Evolutionary conservation across 2,329 filamentous ascomycete genomes (phyloP).

Genomic region (Clonostachys rosea): DNA sequence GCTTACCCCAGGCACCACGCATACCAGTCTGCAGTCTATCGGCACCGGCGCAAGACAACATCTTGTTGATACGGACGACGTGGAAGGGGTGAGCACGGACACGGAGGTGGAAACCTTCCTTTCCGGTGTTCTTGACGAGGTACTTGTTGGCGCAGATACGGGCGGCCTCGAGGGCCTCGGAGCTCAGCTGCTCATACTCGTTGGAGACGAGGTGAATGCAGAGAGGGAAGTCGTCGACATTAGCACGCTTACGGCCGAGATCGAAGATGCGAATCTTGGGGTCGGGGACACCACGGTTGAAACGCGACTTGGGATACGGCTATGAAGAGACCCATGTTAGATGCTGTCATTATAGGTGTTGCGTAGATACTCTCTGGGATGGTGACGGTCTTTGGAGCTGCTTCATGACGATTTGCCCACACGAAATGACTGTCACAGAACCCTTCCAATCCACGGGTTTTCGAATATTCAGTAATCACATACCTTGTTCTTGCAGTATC

Average conservation of each 20-base stretch:
- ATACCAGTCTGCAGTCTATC: slow-evolving; percentile 99
- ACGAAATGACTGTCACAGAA: slow-evolving; percentile 1
- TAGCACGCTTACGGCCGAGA: slow-evolving; percentile 96
- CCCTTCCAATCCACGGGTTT: slow-evolving; percentile 4
- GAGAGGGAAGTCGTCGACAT: slow-evolving; percentile 98
- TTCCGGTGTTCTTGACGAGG: slow-evolving; percentile 67
- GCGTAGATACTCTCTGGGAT: slow-evolving; percentile 8
- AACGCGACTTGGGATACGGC: slow-evolving; percentile 99
- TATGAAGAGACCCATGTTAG: slow-evolving; percentile 21
- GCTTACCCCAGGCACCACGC: slow-evolving; percentile 99
- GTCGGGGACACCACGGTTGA: slow-evolving; percentile 98
- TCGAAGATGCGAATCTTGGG: slow-evolving; percentile 95
- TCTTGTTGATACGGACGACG: slow-evolving; percentile 99
- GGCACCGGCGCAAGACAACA: slow-evolving; percentile 99
- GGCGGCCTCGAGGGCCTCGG: slow-evolving; percentile 98
- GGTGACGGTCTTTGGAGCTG: not conserved
- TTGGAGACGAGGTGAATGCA: slow-evolving; percentile 99
- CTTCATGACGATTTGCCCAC: not conserved
- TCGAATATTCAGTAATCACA: slow-evolving; percentile 26
- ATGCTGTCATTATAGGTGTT: not conserved
- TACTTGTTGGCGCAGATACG: slow-evolving; percentile 99
- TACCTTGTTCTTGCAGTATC: slow-evolving; percentile 99
- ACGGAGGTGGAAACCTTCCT: slow-evolving; percentile 71
- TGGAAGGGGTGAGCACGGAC: slow-evolving; percentile 97
- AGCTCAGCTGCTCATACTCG: slow-evolving; percentile 99